phyloP scores from a whole-genome alignment of 2,329 filamentous ascomycete genomes.

The Penicillium corylophilum region DNA sequence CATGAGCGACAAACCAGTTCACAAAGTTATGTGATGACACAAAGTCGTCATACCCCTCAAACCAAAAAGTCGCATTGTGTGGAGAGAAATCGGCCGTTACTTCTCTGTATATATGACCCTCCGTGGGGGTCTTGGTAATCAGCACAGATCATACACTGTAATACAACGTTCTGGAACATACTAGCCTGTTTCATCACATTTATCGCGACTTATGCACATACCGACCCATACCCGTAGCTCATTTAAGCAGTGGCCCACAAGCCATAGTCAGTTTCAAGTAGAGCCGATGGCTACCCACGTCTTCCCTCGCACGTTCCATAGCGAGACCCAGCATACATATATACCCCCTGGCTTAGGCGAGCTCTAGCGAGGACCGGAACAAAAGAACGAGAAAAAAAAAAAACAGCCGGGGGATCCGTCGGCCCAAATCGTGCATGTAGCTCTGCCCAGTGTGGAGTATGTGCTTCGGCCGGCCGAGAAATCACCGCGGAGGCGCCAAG shows the following conservation, averaged over 20 bases:
- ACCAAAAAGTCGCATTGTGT: not conserved
- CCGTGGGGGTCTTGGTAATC: not conserved
- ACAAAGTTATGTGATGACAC: not conserved
- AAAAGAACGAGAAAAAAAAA: not conserved
- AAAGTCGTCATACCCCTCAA: too few relatives aligned
- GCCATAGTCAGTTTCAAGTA: too few relatives aligned
- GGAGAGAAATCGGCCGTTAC: not conserved
- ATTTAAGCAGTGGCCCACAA: not conserved
- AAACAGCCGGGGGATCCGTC: not conserved
- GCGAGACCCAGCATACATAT: not conserved
- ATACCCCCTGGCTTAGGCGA: not conserved
- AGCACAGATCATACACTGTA: not conserved
- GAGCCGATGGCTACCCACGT: too few relatives aligned
- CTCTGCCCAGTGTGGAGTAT: not conserved
- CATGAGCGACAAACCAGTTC: constrained; percentile 20
- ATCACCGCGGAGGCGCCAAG: constrained; percentile 9
- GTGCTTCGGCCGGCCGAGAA: constrained; percentile 23
- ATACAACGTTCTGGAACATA: not conserved
- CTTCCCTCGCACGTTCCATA: too few relatives aligned
- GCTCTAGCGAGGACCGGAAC: not conserved
- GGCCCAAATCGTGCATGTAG: not conserved
- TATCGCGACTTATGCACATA: not conserved
- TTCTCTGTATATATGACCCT: constrained; percentile 3
- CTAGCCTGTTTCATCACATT: not conserved
- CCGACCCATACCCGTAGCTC: not conserved